Evolutionary conservation across 192 early-diverging fungal genomes (phyloP).

Genomic region (Coemansia reversa): DNA sequence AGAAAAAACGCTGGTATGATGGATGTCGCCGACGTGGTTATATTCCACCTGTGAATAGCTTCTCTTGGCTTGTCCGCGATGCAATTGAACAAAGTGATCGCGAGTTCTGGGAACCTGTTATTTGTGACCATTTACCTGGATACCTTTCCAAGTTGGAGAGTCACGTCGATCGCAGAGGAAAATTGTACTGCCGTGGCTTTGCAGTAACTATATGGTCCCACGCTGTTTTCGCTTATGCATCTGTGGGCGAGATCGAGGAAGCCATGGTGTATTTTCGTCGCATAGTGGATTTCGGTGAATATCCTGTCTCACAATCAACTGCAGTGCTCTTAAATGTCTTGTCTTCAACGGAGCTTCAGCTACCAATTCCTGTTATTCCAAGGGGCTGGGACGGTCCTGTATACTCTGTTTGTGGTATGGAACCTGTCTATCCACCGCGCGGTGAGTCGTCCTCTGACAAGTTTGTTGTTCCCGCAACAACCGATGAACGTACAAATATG

Average conservation of each 20-base stretch:
- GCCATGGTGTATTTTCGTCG: slow-evolving; percentile 30
- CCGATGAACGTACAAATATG: slow-evolving; percentile 11
- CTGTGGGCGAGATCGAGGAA: slow-evolving; percentile 29
- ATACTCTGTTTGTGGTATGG: slow-evolving; percentile 13
- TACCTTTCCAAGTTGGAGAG: slow-evolving; percentile 18
- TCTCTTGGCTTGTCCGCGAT: slow-evolving; percentile 15
- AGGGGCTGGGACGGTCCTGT: slow-evolving; percentile 8
- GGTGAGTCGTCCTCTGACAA: slow-evolving; percentile 16
- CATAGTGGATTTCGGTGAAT: slow-evolving; percentile 22
- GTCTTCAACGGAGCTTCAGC: not conserved
- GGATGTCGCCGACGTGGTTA: slow-evolving; percentile 3
- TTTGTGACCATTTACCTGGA: slow-evolving; percentile 29
- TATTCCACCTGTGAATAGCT: slow-evolving; percentile 12
- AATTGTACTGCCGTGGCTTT: slow-evolving; percentile 1
- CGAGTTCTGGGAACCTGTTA: slow-evolving; percentile 23
- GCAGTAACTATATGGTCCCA: slow-evolving; percentile 30
- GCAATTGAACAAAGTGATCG: slow-evolving; percentile 14
- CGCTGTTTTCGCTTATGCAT: slow-evolving; percentile 15
- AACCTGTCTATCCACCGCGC: slow-evolving; percentile 36
- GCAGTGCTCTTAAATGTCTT: slow-evolving; percentile 21
- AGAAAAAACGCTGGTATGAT: slow-evolving; percentile 29
- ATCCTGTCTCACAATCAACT: slow-evolving; percentile 20
- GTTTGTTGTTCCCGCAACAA: slow-evolving; percentile 15
- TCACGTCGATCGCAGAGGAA: not conserved
- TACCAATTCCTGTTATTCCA: slow-evolving; percentile 30